Evolutionary conservation across 2,329 filamentous ascomycete species (phyloP).

Genomic region (Ophiostoma novo-ulmi): DNA sequence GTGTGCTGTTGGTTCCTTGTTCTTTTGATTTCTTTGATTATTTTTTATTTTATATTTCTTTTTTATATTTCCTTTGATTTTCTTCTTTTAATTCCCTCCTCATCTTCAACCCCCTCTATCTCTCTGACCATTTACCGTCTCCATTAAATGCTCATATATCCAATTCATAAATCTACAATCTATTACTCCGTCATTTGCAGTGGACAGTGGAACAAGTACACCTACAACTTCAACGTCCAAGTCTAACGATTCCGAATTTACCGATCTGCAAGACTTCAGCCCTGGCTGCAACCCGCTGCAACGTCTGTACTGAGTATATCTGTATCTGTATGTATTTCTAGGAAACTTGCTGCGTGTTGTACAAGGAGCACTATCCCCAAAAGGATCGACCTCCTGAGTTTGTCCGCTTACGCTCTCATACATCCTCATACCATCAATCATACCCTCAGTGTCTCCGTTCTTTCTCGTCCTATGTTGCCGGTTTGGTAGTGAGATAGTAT

Average conservation of each 20-base stretch:
- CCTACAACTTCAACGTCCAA: neutral
- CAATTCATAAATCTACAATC: neutral
- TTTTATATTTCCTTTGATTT: neutral
- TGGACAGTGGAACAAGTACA: slow-evolving; percentile 3
- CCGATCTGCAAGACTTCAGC: slow-evolving; percentile 21
- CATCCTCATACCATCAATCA: too few relatives aligned
- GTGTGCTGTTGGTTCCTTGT: neutral
- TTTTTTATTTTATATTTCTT: neutral
- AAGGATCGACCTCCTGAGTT: neutral
- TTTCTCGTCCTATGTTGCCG: slow-evolving; percentile 14
- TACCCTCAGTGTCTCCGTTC: slow-evolving; percentile 5
- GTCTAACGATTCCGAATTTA: neutral
- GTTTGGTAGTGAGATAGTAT: slow-evolving; percentile 1
- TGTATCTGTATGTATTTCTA: neutral
- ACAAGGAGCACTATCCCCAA: neutral
- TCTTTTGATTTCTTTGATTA: neutral
- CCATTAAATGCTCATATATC: neutral
- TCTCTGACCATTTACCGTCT: neutral
- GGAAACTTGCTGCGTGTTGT: neutral
- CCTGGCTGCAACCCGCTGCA: slow-evolving; percentile 10
- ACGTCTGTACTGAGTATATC: neutral
- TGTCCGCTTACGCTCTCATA: neutral
- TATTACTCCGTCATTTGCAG: neutral
- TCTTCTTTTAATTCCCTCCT: too few relatives aligned
- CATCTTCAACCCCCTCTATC: neutral